Base-by-base conservation (phyloP, 345 rosid species). In the Xanthoceras sorbifolium region DNA sequence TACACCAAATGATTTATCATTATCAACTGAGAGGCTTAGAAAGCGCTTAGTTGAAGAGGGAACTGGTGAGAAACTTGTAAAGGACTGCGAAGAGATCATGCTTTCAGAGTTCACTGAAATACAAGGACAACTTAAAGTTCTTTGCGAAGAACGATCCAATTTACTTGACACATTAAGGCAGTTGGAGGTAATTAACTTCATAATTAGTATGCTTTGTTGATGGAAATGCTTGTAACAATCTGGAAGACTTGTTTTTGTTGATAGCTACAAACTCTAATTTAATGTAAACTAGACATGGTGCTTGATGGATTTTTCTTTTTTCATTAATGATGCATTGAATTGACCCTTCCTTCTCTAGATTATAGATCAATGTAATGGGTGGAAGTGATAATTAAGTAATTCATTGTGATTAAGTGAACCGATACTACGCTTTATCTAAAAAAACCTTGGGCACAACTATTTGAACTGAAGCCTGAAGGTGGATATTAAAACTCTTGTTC, bases 31-130 rank as follows among this genome's bases (percentile, higher is more conserved):
- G 48, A 86, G 85, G 81, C 97, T 96, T 18, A 91, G 81, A 77
- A 89, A 82, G 64, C 89, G 92, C 60, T 85, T 96, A 69, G 75
- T 83, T 36, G 91, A 91, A 72, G 95, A 82, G 69, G 95, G 98
- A 64, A 77, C 90, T 76, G 71, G 59, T 52, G 97, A 93, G 77
- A 82, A 85, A 68, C 87, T 90, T 14, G 97, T 96, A 32, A 91
- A 79, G 86, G 98, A 93, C 64, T 96, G 99, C 25, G 98, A 93
- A 78, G 89, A 87, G 87, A 93, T 96, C 71, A 84, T 96, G 95
- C 89, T 89, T 25, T 87, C 97, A 3, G 99, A 96, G 77, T 93
- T 96, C 72, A 84, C 94, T 32, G 90, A 89, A 80, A 74, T 96
- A 76, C 92, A 91, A 69, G 89, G 90, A 32, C 91, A 91, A 76